Evolutionary conservation across 306 rosid species (phyloP), one percentile per base, ranked within the genome.

Genomic region (Cyamopsis tetragonoloba): DNA sequence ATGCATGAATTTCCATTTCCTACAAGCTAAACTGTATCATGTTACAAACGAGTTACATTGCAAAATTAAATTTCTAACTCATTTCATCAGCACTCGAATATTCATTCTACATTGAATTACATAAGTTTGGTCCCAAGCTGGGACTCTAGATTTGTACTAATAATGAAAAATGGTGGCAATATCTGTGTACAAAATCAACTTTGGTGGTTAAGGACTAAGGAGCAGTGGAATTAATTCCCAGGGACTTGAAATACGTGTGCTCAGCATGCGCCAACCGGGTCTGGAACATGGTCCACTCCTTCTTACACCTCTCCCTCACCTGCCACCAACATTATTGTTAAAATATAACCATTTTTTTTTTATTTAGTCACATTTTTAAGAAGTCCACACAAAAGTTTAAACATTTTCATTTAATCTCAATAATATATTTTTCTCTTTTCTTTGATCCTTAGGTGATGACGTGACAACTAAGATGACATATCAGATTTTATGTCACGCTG

Each of bases 231-330:
- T 80, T 78, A 34, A 72, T 30, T 62, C 77, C 85, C n/a, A 66
- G 28, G 31, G 84, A 71, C 47, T 74, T 85, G 79, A 67, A 90
- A 71, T 95, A 95, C 0, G 72, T 83, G 27, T 56, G 72, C 73
- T 95, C 97, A 7, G 99, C 96, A 54, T 53, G 77, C 7, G 96
- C 72, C 28, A 95, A 39, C 42, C 97, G 87, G 77, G 68, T 71
- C 74, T 86, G 97, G 54, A 95, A 95, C 95, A 95, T 90, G 0
- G 96, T 83, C 99, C 97, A 93, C 77, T 93, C 99, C 80, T 81
- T 93, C 48, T 73, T 81, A 75, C 97, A 93, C 78, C 99, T 83
- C 57, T 93, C 97, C 71, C 96, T 88, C 41, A 93, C 98, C 98
- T 93, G 83, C 7, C 44, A 81, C 22, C 75, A 78, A 20, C 4